phyloP scores from a whole-genome alignment of 1,284 basidiomycete species.

The Ceraceosorus guamensis region DNA sequence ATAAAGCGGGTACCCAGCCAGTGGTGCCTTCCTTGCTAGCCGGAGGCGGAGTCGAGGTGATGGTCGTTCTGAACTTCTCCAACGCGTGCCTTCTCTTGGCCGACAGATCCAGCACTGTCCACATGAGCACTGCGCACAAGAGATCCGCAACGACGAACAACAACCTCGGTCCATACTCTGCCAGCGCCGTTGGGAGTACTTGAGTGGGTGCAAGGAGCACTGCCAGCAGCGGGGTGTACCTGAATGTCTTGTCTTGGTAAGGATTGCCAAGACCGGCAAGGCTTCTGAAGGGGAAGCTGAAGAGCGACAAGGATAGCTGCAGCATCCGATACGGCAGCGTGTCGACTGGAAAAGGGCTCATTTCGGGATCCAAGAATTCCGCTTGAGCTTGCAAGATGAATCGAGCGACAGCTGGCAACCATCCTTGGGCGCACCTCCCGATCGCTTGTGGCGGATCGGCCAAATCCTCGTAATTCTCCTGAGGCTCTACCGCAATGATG shows the following conservation, averaged over 20 bases:
- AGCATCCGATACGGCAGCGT: too few species aligned
- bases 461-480: slow-evolving; percentile 18
- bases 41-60: background rate
- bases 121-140: slow-evolving; percentile 69
- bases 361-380: slow-evolving; percentile 1
- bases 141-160: slow-evolving; percentile 81
- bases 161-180: slow-evolving; percentile 35
- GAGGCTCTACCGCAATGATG: slow-evolving; percentile 17
- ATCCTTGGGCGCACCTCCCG: slow-evolving; percentile 31
- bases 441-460: slow-evolving; percentile 9
- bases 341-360: background rate
- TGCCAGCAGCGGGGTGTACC: slow-evolving; percentile 90
- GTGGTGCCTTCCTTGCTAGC: too few species aligned
- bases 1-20: slow-evolving; percentile 52
- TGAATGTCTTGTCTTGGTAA: slow-evolving; percentile 85
- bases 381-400: slow-evolving; percentile 54
- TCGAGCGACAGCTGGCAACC: slow-evolving; percentile 39
- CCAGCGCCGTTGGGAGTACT: slow-evolving; percentile 54
- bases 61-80: background rate
- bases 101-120: slow-evolving; percentile 55
- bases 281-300: slow-evolving; percentile 24
- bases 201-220: slow-evolving; percentile 72
- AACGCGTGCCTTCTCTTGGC: background rate
- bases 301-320: slow-evolving; percentile 8
- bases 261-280: slow-evolving; percentile 58